Evolutionary conservation across 306 rosid genomes (phyloP).

Genomic region (Acacia crassicarpa): DNA sequence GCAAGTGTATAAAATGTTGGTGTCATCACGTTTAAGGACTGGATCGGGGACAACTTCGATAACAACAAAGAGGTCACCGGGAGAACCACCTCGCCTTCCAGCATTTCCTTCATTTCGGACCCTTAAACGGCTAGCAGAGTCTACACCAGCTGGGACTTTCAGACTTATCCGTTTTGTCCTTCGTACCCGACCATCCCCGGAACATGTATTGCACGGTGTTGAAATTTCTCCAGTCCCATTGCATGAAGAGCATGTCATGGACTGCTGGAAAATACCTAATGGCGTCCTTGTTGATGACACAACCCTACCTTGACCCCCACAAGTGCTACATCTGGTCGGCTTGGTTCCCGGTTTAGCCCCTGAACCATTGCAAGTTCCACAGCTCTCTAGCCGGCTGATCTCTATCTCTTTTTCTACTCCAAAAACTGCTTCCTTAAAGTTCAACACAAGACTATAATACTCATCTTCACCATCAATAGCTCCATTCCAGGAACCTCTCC

Average conservation of each 20-base stretch:
- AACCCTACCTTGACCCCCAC: conserved; percentile 98
- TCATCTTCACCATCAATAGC: conserved; percentile 55
- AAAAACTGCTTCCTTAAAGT: conserved; percentile 94
- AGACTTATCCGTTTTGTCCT: conserved; percentile 87
- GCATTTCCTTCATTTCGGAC: conserved; percentile 97
- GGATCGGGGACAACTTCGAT: conserved; percentile 93
- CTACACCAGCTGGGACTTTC: conserved; percentile 98
- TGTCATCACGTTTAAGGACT: conserved; percentile 88
- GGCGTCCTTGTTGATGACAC: conserved; percentile 92
- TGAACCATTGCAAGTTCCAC: conserved; percentile 91
- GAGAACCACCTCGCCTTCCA: conserved; percentile 85
- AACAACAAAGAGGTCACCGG: conserved; percentile 92
- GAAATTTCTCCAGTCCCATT: conserved; percentile 85
- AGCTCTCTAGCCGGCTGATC: conserved; percentile 79
- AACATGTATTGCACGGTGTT: conserved; percentile 90
- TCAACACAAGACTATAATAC: conserved; percentile 80
- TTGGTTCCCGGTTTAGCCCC: conserved; percentile 96
- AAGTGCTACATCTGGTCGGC: conserved; percentile 77
- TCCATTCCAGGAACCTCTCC: conserved; percentile 49
- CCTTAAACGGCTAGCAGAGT: conserved; percentile 92
- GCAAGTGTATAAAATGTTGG: conserved; percentile 82
- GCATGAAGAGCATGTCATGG: conserved; percentile 97
- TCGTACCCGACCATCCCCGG: conserved; percentile 95
- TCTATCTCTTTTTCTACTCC: conserved; percentile 98
- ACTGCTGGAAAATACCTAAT: conserved; percentile 94